A percentile compares a stretch with the other conserved stretches of the same genome.
Evolutionary conservation across 371 early-diverging fungal genomes (phyloP).

Genomic region (Quaeritorhiza haematococci): DNA sequence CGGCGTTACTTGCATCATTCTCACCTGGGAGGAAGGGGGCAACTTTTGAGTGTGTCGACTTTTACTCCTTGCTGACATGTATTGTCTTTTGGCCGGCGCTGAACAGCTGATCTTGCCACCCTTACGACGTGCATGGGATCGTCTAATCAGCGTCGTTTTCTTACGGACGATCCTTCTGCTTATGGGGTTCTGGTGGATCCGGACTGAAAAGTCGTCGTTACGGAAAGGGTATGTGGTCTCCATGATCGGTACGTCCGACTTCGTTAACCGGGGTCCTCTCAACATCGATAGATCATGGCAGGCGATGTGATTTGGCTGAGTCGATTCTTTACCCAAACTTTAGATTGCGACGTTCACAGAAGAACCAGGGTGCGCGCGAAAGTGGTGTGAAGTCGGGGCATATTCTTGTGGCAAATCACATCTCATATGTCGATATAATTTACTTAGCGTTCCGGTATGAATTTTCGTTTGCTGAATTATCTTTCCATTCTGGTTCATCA

Average conservation of each 20-base stretch:
- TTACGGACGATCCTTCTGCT: slow-evolving; percentile 8
- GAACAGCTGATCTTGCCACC: slow-evolving; percentile 6
- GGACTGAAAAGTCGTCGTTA: neutral
- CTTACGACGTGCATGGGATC: slow-evolving; percentile 3
- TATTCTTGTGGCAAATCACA: slow-evolving; percentile 75
- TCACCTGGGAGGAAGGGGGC: slow-evolving; percentile 1
- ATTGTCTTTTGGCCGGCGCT: neutral
- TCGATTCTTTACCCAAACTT: no score
- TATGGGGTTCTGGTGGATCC: slow-evolving; percentile 20
- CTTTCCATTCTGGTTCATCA: no score
- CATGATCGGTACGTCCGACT: no score
- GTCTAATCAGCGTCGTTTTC: slow-evolving; percentile 3
- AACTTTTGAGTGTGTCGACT: neutral
- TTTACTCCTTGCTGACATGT: neutral
- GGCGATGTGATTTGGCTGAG: no score
- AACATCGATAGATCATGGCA: no score
- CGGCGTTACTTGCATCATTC: neutral
- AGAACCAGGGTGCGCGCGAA: neutral
- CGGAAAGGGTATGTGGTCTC: slow-evolving; percentile 7
- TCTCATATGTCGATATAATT: slow-evolving; percentile 78
- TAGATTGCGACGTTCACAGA: neutral
- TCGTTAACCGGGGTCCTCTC: no score
- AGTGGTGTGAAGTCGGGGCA: slow-evolving; percentile 48
- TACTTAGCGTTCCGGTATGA: slow-evolving; percentile 63
- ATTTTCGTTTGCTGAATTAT: no score